Conservation (phyloP, 1,284 basidiomycete genomes). For the Volvariella surrecta region DNA sequence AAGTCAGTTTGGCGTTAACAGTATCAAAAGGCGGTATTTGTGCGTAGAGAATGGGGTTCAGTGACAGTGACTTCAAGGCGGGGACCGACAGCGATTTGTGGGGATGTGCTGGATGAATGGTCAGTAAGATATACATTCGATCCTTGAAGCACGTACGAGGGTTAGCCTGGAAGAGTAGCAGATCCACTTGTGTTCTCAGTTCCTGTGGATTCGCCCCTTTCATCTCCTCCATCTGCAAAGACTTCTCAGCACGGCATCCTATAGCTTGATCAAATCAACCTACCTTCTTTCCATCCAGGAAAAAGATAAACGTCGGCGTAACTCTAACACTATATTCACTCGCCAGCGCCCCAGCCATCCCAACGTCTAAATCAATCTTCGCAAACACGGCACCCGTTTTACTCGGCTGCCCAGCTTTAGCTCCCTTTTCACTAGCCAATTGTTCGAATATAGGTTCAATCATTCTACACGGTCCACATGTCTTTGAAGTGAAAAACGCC, state of each 20-base stretch:
- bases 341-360: slow-evolving; percentile 53
- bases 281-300: slow-evolving; percentile 70
- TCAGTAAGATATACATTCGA: slow-evolving; percentile 2
- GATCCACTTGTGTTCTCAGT: slow-evolving; percentile 59
- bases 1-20: slow-evolving; percentile 52
- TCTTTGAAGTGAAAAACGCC: slow-evolving; percentile 35
- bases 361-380: slow-evolving; percentile 73
- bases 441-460: slow-evolving; percentile 38
- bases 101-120: slow-evolving; percentile 51
- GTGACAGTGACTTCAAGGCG: slow-evolving; percentile 53
- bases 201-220: slow-evolving; percentile 66
- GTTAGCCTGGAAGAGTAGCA: slow-evolving; percentile 66
- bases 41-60: slow-evolving; percentile 69
- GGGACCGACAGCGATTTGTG: slow-evolving; percentile 60
- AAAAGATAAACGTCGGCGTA: slow-evolving; percentile 85
- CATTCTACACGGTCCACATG: slow-evolving; percentile 37
- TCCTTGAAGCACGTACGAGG: slow-evolving; percentile 61
- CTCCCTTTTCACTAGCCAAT: slow-evolving; percentile 35
- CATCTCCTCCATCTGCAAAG: slow-evolving; percentile 53
- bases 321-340: slow-evolving; percentile 60
- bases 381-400: slow-evolving; percentile 52
- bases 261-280: slow-evolving; percentile 12
- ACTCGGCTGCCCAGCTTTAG: slow-evolving; percentile 16
- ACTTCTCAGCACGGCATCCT: neutral
- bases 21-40: slow-evolving; percentile 64